Percentiles rank a stretch among this genome's conserved stretches.
Conservation (phyloP, 192 early-diverging fungal species). For the Coemansia reversa region DNA sequence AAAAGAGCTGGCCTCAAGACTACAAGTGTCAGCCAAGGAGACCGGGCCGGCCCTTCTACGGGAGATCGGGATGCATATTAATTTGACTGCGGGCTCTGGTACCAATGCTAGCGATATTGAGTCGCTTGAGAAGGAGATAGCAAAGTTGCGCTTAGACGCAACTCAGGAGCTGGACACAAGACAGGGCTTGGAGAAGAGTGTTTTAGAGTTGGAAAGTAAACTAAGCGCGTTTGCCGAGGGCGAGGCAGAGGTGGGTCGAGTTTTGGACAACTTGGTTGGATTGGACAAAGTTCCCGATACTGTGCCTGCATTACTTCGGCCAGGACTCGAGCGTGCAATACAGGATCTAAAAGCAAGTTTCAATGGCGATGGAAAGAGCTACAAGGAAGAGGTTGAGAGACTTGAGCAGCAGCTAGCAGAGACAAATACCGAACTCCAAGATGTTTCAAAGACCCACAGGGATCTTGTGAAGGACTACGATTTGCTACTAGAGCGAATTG, state of each 20-base stretch:
- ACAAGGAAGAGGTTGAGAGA: slow-evolving; percentile 6
- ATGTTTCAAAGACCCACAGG: slow-evolving; percentile 41
- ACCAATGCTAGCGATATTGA: neutral
- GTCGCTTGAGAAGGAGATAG: slow-evolving; percentile 20
- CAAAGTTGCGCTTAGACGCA: slow-evolving; percentile 27
- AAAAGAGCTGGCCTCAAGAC: slow-evolving; percentile 22
- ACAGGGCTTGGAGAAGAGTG: slow-evolving; percentile 6
- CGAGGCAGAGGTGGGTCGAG: slow-evolving; percentile 11
- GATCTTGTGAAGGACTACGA: slow-evolving; percentile 60
- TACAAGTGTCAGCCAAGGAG: slow-evolving; percentile 15
- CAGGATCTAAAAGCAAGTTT: slow-evolving; percentile 7
- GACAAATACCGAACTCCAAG: slow-evolving; percentile 19
- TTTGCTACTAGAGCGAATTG: slow-evolving; percentile 70
- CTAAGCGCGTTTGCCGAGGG: slow-evolving; percentile 11
- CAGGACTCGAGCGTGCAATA: slow-evolving; percentile 23
- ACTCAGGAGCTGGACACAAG: slow-evolving; percentile 15
- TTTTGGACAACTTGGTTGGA: slow-evolving; percentile 19
- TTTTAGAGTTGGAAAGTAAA: slow-evolving; percentile 12
- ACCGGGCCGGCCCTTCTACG: slow-evolving; percentile 19
- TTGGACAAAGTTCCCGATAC: slow-evolving; percentile 22
- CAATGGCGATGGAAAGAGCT: slow-evolving; percentile 1
- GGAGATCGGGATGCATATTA: slow-evolving; percentile 14
- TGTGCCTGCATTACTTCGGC: slow-evolving; percentile 23
- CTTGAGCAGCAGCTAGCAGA: slow-evolving; percentile 32
- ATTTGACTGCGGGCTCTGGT: neutral